Evolutionary conservation across 2,329 filamentous ascomycete species (phyloP), one percentile per base, ranked within the genome.

Genomic region (Trichocomaceae sp.): DNA sequence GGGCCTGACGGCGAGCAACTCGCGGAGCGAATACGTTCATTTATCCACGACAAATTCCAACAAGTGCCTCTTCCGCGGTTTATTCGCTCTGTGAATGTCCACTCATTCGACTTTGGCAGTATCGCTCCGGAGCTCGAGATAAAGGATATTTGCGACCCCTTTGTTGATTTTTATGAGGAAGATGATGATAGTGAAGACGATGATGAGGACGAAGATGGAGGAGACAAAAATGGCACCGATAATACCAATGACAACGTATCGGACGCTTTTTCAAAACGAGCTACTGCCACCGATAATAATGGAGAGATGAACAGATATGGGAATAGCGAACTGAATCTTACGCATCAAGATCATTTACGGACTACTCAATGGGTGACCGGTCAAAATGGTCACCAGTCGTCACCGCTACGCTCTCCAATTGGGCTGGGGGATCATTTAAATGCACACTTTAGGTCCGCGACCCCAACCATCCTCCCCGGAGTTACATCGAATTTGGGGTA

Each of bases 21-120:
- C 58, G 90, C 92, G 48, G 86, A 90, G 68, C 82, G 81, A 59
- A 95, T 99, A 72, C 88, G 92, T 61, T 84, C 85, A 65, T 99
- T 99, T 74, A 88, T 99, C 64, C 90, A 99, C 74, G 86, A 90
- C 68, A 93, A 91, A 66, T 99, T 99, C 73, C 93, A 99, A 74
- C 84, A 90, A 58, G 86, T 97, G 60, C 82, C 87, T 23, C 81
- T 99, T 47, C 93, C 93, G 57, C 88, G 90, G 66, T 96, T 99
- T 79, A 96, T 99, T 73, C 91, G 93, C 67, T 93, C 90, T 23
- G 93, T 99, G 63, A 87, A 90, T 53, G 91, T 96, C 41, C 91
- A 96, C 69, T 86, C 88, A 58, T 99, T 99, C 73, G 86, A 92
- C 60, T 96, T 99, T 69, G 93, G 93, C 47, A 83, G 79, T 26